These are phyloP conservation scores for Coprinellus micaceus DNA, from an alignment of 768 basidiomycete genomes.

Conservation along the genomic window DNA sequence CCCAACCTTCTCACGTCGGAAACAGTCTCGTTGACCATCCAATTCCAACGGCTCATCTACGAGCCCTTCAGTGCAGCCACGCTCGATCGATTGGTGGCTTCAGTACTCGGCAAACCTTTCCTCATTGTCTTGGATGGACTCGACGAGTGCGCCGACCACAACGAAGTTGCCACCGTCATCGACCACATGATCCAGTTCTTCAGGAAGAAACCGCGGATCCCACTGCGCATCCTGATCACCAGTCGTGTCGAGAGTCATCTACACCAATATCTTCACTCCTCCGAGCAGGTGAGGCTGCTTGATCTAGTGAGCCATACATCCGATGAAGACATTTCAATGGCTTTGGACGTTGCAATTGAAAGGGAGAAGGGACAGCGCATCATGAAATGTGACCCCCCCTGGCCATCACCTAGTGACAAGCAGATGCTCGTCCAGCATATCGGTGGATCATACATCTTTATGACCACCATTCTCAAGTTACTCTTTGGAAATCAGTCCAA, in stretches of 20 bases:
- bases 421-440: neutral
- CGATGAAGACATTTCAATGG: neutral
- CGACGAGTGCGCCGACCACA: conserved; percentile 15
- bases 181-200: neutral
- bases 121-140: conserved; percentile 18
- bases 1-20: conserved; percentile 4
- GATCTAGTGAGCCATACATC: neutral
- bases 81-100: too few species aligned
- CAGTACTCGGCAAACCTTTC: neutral
- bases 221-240: neutral
- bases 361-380: neutral
- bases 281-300: neutral
- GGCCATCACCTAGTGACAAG: neutral
- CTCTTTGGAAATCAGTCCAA: neutral
- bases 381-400: neutral
- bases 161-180: conserved; percentile 9
- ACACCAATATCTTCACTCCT: too few species aligned
- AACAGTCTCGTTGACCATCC: neutral
- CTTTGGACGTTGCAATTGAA: neutral
- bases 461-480: neutral
- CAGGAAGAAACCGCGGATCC: neutral
- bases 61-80: neutral
- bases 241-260: neutral
- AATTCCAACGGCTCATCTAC: conserved; percentile 11
- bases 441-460: neutral